Evolutionary conservation across 164 flowering plant genomes (phyloP).

Genomic region (Sedum album): DNA sequence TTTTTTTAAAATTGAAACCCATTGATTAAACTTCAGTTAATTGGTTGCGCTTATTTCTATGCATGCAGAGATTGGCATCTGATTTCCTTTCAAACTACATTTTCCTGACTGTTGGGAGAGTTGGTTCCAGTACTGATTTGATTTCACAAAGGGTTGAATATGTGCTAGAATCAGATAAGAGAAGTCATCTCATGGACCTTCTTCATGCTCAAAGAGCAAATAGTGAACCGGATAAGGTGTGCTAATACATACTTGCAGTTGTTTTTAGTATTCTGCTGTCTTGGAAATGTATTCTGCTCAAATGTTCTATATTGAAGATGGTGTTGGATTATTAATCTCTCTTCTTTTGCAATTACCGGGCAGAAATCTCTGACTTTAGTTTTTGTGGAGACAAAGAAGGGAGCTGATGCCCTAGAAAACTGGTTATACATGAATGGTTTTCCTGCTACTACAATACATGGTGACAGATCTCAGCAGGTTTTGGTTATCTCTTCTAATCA

Average conservation of each 20-base stretch:
- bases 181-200: too few species aligned
- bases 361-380: slow-evolving; percentile 55
- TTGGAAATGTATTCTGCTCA: background rate
- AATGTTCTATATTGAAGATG: slow-evolving; percentile 2
- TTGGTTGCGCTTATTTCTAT: too few species aligned
- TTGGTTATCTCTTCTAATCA: background rate
- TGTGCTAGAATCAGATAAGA: too few species aligned
- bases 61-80: too few species aligned
- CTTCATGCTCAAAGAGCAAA: too few species aligned
- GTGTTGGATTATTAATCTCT: background rate
- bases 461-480: slow-evolving; percentile 53
- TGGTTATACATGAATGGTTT: slow-evolving; percentile 50
- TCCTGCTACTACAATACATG: slow-evolving; percentile 60
- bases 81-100: too few species aligned
- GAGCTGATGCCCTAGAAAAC: slow-evolving; percentile 49
- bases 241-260: background rate
- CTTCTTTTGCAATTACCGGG: background rate
- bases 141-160: too few species aligned
- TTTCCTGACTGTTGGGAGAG: too few species aligned
- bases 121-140: too few species aligned
- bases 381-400: slow-evolving; percentile 61
- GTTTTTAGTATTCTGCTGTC: background rate
- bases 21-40: too few species aligned
- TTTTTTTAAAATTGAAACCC: too few species aligned
- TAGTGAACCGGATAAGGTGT: slow-evolving; percentile 12